Percentiles rank a stretch among this genome's conserved stretches.
These are phyloP conservation scores for Xerocomus nothofagi DNA, from an alignment of 1,284 basidiomycete genomes.

Conservation along the genomic window DNA sequence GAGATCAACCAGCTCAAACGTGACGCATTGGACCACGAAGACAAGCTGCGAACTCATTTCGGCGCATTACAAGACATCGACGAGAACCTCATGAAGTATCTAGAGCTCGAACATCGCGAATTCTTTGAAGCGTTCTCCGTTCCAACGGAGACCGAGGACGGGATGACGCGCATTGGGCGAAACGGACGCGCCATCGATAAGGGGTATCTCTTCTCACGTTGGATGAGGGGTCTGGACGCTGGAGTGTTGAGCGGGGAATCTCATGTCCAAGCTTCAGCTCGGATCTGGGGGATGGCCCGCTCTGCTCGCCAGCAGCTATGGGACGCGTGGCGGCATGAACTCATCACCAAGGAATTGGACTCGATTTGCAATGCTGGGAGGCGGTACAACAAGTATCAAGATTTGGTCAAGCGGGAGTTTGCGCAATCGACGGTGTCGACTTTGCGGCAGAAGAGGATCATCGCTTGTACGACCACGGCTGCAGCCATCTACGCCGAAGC, in stretches of 20 bases:
- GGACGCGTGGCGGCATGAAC: conserved; percentile 40
- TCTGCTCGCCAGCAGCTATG: conserved; percentile 36
- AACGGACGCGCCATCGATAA: conserved; percentile 36
- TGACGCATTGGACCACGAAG: conserved; percentile 6
- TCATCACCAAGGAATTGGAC: conserved; percentile 31
- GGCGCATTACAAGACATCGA: background rate
- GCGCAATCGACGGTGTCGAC: conserved; percentile 33
- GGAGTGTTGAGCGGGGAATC: conserved; percentile 39
- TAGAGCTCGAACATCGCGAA: conserved; percentile 42
- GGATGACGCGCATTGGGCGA: conserved; percentile 44
- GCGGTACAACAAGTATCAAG: conserved; percentile 42
- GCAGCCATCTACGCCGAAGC: conserved; percentile 56
- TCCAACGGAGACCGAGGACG: conserved; percentile 39
- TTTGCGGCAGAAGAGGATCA: conserved; percentile 49
- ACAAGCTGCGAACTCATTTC: conserved; percentile 29
- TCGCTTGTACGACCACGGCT: conserved; percentile 66
- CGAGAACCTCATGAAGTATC: conserved; percentile 21
- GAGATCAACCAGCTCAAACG: conserved; percentile 39
- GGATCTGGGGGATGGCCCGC: conserved; percentile 47
- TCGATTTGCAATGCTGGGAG: conserved; percentile 37
- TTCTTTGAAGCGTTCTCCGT: conserved; percentile 50
- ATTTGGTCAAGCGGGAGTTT: conserved; percentile 38
- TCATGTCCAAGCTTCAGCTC: conserved; percentile 30
- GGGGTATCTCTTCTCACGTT: conserved; percentile 47
- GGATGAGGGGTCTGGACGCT: conserved; percentile 44